phyloP scores from a whole-genome alignment of 2,329 filamentous ascomycete species.

The Botryotinia convoluta region DNA sequence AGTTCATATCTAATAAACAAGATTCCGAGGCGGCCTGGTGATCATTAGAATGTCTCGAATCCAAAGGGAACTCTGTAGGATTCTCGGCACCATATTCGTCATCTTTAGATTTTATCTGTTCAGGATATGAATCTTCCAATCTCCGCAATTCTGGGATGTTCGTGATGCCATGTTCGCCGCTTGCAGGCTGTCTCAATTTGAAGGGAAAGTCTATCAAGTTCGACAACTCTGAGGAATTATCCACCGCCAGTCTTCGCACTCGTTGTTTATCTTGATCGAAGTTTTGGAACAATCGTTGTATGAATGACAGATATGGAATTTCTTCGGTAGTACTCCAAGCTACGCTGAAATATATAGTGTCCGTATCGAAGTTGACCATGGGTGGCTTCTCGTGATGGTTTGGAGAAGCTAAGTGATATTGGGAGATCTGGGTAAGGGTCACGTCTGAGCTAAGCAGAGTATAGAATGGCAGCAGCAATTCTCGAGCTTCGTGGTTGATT shows the following conservation, averaged over 20 bases:
- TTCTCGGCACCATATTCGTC: background rate
- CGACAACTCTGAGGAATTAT: background rate
- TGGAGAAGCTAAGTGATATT: background rate
- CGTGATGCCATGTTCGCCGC: background rate
- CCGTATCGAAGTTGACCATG: background rate
- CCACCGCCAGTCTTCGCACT: background rate
- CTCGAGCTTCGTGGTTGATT: background rate
- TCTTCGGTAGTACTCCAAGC: background rate
- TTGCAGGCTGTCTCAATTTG: background rate
- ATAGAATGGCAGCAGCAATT: background rate
- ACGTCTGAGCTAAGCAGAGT: slow-evolving; percentile 1
- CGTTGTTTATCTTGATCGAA: background rate
- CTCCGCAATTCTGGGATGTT: background rate
- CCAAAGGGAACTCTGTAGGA: background rate
- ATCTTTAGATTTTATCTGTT: background rate
- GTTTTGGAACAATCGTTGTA: background rate
- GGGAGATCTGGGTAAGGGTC: background rate
- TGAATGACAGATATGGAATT: slow-evolving; percentile 1
- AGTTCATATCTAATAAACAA: background rate
- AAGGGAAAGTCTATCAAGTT: background rate
- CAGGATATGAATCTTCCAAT: background rate
- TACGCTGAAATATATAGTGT: slow-evolving; percentile 4
- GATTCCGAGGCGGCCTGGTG: background rate
- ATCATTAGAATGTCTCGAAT: background rate
- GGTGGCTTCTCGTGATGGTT: background rate